A percentile compares a stretch with the other conserved stretches of the same genome.
Evolutionary conservation across 805 yeast species (phyloP).

Genomic region (Starmerella geochares): DNA sequence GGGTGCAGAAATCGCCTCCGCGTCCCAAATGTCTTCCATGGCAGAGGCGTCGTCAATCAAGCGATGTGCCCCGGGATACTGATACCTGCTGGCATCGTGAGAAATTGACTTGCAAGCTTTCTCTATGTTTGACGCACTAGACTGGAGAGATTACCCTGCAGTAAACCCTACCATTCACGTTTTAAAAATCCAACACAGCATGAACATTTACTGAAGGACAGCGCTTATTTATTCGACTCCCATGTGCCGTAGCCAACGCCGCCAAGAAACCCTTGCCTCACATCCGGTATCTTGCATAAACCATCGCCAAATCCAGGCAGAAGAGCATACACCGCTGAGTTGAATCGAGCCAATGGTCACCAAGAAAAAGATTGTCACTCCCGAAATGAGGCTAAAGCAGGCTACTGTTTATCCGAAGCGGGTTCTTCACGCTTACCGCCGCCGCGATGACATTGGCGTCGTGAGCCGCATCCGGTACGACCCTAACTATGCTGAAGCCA

Average conservation of each 20-base stretch:
- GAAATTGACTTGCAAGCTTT: too few species aligned
- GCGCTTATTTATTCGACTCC: too few species aligned
- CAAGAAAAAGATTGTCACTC: neutral
- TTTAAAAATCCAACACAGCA: too few species aligned
- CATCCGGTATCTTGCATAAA: neutral
- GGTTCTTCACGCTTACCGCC: neutral
- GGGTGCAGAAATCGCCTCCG: conserved; percentile 21
- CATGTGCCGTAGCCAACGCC: too few species aligned
- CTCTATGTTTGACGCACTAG: too few species aligned
- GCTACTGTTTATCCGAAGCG: neutral
- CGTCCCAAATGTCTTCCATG: conserved; percentile 25
- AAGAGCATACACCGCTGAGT: neutral
- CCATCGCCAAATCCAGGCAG: neutral
- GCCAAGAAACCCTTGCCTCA: neutral
- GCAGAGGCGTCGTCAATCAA: neutral
- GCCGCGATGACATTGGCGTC: neutral
- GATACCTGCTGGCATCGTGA: too few species aligned
- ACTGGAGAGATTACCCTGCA: too few species aligned
- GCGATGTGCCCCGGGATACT: neutral
- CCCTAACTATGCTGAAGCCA: neutral
- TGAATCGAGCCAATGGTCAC: neutral
- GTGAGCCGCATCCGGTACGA: conserved; percentile 2
- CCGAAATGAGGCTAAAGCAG: neutral
- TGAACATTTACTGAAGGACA: too few species aligned
- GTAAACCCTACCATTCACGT: too few species aligned